Evolutionary conservation across 495 filamentous ascomycete genomes (phyloP).

Genomic region (Geopyxis carbonaria): DNA sequence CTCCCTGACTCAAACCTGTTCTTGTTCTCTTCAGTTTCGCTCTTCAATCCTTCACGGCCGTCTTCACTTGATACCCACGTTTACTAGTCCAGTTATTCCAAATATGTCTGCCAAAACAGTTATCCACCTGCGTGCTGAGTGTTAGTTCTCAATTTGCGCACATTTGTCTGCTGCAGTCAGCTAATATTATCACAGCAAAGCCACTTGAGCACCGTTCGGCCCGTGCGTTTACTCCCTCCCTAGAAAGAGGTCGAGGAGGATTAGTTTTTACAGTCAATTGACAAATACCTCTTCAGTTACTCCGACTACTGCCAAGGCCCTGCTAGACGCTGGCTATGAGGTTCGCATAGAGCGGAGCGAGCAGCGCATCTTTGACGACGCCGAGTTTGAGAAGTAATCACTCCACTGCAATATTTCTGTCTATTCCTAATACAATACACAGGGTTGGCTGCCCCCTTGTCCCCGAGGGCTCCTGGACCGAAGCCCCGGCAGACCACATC

Average conservation of each 20-base stretch:
- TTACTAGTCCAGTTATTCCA: no score
- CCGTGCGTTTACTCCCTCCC: constrained; percentile 13
- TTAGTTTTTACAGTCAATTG: not conserved
- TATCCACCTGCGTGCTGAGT: constrained; percentile 25
- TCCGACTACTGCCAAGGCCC: constrained; percentile 54
- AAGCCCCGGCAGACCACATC: constrained; percentile 59
- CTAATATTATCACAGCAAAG: constrained; percentile 25
- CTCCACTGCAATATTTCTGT: not conserved
- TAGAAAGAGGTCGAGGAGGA: not conserved
- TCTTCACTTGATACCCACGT: not conserved
- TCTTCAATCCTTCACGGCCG: not conserved
- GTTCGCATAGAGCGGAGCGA: constrained; percentile 68
- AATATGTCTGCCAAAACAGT: constrained; percentile 4
- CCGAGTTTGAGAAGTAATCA: constrained; percentile 35
- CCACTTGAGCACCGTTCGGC: constrained; percentile 42
- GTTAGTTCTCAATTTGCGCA: constrained; percentile 11
- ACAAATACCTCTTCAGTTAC: constrained; percentile 29
- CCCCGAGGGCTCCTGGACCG: constrained; percentile 60
- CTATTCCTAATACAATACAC: not conserved
- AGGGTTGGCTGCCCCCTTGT: constrained; percentile 58
- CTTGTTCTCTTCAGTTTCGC: not conserved
- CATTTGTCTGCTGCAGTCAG: not conserved
- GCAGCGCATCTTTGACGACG: constrained; percentile 70
- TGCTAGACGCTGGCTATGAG: constrained; percentile 68
- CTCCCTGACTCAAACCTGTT: not conserved